Evolutionary conservation across 73 alveolate genomes (phyloP), one percentile per base, ranked within the genome.

Genomic region (Breviolum minutum): DNA sequence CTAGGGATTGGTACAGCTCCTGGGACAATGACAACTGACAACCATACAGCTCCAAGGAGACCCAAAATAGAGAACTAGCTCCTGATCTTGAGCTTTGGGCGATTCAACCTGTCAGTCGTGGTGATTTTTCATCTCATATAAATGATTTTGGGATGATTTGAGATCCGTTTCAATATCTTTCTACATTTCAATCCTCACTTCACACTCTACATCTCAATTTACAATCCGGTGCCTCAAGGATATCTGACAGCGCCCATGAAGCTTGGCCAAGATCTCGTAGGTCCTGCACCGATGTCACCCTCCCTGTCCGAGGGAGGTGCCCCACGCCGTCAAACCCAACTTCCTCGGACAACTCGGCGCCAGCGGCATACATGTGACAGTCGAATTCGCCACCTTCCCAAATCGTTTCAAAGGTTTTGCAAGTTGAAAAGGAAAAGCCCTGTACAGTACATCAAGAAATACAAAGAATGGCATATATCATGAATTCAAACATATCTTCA

Each of bases 21-120:
- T 89, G 73, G 71, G 73, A 12, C n/a, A 40, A n/a, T n/a, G n/a
- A 17, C 54, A 2, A n/a, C 2, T 14, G 92, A 17, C 61, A 48
- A 61, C 26, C 74, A 77, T 27, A 4, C 13, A 48, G 12, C 48
- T 0, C 12, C 60, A 84, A 22, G 48, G 54, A 69, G 60, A 17
- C 87, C 40, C 71, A 40, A 13, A 16, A 24, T 7, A 30, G 13
- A 14, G 54, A 40, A 24, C n/a, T 26, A 30, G 27, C 11, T 5
- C 96, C 96, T 89, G 96, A 73, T 89, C 96, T 27, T 66, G 85
- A 66, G 71, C 86, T 69, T 69, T 89, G 61, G 96, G 96, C 54
- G 86, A 73, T 61, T 89, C 96, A 6, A 69, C 96, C 96, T 89
- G 73, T 24, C 32, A 8, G 60, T 13, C 60, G 64, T 17, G 26